Evolutionary conservation across 2,329 filamentous ascomycete species (phyloP), one percentile per base, ranked within the genome.

Genomic region (Clonostachys rosea): DNA sequence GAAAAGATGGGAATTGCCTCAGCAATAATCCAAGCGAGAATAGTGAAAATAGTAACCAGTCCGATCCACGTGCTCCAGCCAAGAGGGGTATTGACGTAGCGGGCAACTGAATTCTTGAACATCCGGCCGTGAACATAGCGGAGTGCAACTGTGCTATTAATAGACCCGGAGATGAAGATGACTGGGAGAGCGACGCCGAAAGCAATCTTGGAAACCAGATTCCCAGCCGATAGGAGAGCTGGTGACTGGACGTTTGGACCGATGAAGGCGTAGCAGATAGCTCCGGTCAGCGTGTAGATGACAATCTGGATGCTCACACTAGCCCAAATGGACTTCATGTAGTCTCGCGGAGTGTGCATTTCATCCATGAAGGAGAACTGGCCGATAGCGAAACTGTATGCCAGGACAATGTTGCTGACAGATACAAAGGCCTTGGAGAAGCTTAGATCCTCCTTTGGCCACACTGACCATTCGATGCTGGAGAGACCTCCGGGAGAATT

Each of bases 1-100:
- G 79, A 79, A 69, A 91, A 91, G 60, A 84, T 83, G 4, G 87
- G 87, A 41, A 91, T 85, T 1, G 83, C 79, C 58, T 86, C 81
- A 13, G 86, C 86, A 53, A 91, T 83, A 54, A 90, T 61, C 76
- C 83, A 91, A 5, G 83, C 83, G 12, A 86, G 46, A 11, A 85
- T 45, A 69, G 86, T 90, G 40, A 85, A 62, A 43, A 61, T 53
- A 1, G 74, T 63, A 30, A 82, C 76, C 11, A 90, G 78, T 4
- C 49, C 67, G 13, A 83, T 58, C 87, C 87, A 88, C 5, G 65
- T 69, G 20, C 61, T 55, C 73, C 73, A 76, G 3, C 73, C 73
- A 63, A 60, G 70, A 42, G 61, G 60, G 6, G 73, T 75, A 63
- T 75, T 76, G 63, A 76, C 67, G 59, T 64, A 75, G 46, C 68